A percentile compares a stretch with the other conserved stretches of the same genome.
Evolutionary conservation across 2,329 filamentous ascomycete genomes (phyloP).

Genomic region (Plenodomus biglobosus): DNA sequence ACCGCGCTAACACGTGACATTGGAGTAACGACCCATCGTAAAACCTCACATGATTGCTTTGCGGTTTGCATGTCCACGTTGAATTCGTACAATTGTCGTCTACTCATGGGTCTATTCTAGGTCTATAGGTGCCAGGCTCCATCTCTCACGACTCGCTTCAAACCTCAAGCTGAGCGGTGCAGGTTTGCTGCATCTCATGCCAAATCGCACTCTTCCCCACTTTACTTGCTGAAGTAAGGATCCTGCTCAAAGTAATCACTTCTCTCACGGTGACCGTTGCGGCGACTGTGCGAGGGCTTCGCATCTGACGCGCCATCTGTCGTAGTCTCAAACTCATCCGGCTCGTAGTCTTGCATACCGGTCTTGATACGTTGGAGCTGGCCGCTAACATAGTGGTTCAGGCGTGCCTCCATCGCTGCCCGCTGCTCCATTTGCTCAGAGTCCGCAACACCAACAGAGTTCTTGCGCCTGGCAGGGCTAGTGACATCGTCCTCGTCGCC

Average conservation of each 20-base stretch:
- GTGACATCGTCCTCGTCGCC: conserved; percentile 39
- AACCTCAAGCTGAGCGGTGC: neutral
- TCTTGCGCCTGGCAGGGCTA: conserved; percentile 42
- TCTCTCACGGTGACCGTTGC: conserved; percentile 22
- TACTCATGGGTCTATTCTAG: conserved; percentile 23
- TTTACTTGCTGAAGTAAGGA: conserved; percentile 28
- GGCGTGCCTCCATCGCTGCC: conserved; percentile 57
- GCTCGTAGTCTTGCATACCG: conserved; percentile 55
- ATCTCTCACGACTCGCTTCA: neutral
- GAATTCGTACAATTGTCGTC: neutral
- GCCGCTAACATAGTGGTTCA: conserved; percentile 79
- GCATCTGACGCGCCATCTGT: conserved; percentile 47
- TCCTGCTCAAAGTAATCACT: conserved; percentile 37
- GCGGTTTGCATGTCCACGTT: neutral
- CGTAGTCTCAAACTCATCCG: conserved; percentile 65
- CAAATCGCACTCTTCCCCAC: neutral
- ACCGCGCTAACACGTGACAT: conserved; percentile 17
- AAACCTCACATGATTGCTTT: no score
- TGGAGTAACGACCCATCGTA: no score
- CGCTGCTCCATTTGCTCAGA: conserved; percentile 51
- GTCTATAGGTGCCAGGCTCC: conserved; percentile 19
- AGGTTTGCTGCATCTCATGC: no score
- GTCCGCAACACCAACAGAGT: conserved; percentile 55
- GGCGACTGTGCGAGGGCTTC: conserved; percentile 11
- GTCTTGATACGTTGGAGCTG: conserved; percentile 74